Evolutionary conservation across 73 alveolate species (phyloP).

Genomic region (Blepharisma japonicum): DNA sequence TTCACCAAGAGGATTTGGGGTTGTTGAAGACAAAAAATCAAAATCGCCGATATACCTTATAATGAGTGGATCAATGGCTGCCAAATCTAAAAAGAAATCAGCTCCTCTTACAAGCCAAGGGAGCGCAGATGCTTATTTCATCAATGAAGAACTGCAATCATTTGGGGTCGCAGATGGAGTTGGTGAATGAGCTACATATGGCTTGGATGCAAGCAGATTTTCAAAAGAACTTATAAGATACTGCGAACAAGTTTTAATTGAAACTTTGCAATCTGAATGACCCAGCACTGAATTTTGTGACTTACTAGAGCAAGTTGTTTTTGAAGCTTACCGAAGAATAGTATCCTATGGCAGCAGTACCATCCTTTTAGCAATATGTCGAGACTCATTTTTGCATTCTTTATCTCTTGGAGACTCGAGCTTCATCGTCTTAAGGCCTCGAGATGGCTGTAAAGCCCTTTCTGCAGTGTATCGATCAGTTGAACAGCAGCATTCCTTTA

Average conservation of each 20-base stretch:
- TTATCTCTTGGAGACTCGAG: constrained; percentile 26
- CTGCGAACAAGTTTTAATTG: background rate
- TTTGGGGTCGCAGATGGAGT: constrained; percentile 36
- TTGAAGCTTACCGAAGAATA: background rate
- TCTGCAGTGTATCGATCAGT: background rate
- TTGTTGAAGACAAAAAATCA: constrained; percentile 4
- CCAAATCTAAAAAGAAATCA: background rate
- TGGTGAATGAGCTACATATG: constrained; percentile 34
- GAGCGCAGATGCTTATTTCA: constrained; percentile 8
- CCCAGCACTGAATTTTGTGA: background rate
- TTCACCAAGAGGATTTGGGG: background rate
- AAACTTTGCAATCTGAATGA: background rate
- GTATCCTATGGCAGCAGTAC: constrained; percentile 28
- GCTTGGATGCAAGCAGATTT: constrained; percentile 18
- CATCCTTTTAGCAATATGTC: background rate
- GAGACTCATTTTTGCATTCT: background rate
- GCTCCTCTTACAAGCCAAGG: background rate
- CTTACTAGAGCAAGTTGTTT: background rate
- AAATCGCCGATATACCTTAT: background rate
- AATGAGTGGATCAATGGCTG: background rate
- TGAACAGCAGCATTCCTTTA: constrained; percentile 23
- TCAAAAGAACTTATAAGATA: constrained; percentile 27
- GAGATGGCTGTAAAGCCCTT: background rate
- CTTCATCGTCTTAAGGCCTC: constrained; percentile 6
- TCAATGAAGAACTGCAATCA: background rate